phyloP scores from a whole-genome alignment of 371 early-diverging fungal species.

The Fennellomyces sp. region DNA sequence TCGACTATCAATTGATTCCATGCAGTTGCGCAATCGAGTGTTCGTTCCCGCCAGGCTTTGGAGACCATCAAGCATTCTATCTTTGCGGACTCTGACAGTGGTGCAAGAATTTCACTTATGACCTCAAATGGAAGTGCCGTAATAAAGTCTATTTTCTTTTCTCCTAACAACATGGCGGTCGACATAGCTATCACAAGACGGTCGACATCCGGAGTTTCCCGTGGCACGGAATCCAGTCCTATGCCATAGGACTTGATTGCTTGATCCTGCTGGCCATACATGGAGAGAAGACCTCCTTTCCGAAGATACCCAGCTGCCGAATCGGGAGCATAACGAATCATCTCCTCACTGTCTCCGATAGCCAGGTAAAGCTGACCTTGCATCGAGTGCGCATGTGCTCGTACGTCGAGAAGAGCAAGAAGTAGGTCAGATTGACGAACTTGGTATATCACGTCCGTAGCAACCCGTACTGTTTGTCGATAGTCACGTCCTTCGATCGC shows the following conservation, averaged over 20 bases:
- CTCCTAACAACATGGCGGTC: too few species aligned
- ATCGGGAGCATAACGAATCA: not conserved
- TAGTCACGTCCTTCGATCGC: too few species aligned
- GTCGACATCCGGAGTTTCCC: too few species aligned
- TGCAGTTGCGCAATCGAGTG: not conserved
- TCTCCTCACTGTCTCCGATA: not conserved
- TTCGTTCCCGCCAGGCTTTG: not conserved
- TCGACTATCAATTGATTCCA: not conserved
- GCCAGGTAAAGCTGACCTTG: not conserved
- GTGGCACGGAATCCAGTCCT: too few species aligned
- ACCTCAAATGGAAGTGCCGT: not conserved
- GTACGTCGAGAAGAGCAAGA: not conserved
- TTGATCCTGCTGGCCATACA: not conserved
- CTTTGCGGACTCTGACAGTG: not conserved
- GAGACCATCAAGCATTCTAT: not conserved
- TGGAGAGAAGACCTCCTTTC: not conserved
- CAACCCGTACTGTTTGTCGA: not conserved
- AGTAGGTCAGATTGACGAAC: not conserved
- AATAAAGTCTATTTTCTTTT: slow-evolving; percentile 1
- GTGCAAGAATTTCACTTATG: not conserved
- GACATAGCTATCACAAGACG: too few species aligned
- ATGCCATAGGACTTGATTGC: not conserved
- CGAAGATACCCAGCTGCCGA: not conserved
- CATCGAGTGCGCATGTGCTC: not conserved
- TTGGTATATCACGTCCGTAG: not conserved